These are phyloP conservation scores for Triticum dicoccoides DNA, from an alignment of 176 grass and related monocot genomes.

Conservation along the genomic window DNA sequence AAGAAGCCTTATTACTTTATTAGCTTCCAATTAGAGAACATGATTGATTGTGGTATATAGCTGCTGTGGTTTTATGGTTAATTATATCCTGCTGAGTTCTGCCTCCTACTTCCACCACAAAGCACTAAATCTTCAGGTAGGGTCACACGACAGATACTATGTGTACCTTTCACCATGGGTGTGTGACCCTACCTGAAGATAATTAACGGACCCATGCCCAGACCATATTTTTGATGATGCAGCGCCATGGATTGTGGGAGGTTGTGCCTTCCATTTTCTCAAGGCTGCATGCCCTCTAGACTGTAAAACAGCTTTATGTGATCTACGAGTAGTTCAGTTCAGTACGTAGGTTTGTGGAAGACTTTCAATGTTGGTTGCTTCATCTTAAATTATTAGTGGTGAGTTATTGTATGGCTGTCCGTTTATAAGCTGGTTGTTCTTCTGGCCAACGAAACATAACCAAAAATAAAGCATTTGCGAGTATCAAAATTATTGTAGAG, in stretches of 20 bases:
- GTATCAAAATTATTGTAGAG: not conserved
- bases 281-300: too few relatives aligned
- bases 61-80: not conserved
- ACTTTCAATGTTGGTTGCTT: not conserved
- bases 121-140: too few relatives aligned
- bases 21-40: not conserved
- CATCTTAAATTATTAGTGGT: not conserved
- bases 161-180: too few relatives aligned
- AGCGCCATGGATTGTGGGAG: too few relatives aligned
- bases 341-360: not conserved
- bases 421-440: not conserved
- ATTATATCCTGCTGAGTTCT: too few relatives aligned
- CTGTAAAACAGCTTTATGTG: not conserved
- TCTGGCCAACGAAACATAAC: not conserved
- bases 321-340: not conserved
- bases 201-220: too few relatives aligned
- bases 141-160: too few relatives aligned
- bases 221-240: too few relatives aligned
- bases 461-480: not conserved
- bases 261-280: too few relatives aligned
- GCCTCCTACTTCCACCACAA: too few relatives aligned
- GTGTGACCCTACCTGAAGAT: too few relatives aligned
- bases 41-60: slow-evolving; percentile 1
- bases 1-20: not conserved
- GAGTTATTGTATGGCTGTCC: not conserved